Percentiles rank a stretch among this genome's conserved stretches.
These are phyloP conservation scores for Fusarium pseudoanthophilum DNA, from an alignment of 2,329 filamentous ascomycete species.

Conservation along the genomic window DNA sequence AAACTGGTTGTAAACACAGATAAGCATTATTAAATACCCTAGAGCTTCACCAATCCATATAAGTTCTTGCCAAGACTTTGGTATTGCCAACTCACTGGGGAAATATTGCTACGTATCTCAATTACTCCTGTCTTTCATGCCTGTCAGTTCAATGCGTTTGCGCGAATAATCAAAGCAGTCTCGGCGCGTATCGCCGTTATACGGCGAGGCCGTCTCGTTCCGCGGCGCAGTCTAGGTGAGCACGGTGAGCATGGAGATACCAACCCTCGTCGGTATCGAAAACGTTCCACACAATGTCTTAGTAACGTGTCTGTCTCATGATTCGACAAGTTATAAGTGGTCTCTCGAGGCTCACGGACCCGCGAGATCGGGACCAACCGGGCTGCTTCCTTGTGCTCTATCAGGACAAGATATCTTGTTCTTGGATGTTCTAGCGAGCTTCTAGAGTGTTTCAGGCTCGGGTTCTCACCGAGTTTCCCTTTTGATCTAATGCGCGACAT, in stretches of 20 bases:
- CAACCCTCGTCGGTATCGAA: slow-evolving; percentile 3
- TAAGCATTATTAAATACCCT: neutral
- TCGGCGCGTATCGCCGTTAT: slow-evolving; percentile 7
- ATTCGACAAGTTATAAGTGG: slow-evolving; percentile 28
- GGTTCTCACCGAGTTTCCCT: slow-evolving; percentile 25
- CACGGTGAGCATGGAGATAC: slow-evolving; percentile 25
- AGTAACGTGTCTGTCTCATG: slow-evolving; percentile 40
- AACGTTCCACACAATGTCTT: slow-evolving; percentile 38
- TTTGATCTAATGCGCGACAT: neutral
- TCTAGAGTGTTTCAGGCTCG: slow-evolving; percentile 29
- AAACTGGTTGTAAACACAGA: neutral
- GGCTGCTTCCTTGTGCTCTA: slow-evolving; percentile 23
- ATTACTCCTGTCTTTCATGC: neutral
- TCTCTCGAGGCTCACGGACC: slow-evolving; percentile 10
- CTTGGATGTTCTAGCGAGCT: slow-evolving; percentile 29
- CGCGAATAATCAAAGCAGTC: slow-evolving; percentile 30
- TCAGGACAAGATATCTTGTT: neutral
- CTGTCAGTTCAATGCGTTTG: slow-evolving; percentile 15
- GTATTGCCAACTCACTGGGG: neutral
- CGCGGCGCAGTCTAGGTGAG: slow-evolving; percentile 36
- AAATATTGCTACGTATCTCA: neutral
- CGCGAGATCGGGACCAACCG: slow-evolving; percentile 41
- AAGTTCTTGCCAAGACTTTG: neutral
- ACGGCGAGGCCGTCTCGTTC: slow-evolving; percentile 34
- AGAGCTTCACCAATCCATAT: neutral